Percentiles rank a stretch among this genome's conserved stretches.
Evolutionary conservation across 331 rosid species (phyloP).

Genomic region (Malus hybrid): DNA sequence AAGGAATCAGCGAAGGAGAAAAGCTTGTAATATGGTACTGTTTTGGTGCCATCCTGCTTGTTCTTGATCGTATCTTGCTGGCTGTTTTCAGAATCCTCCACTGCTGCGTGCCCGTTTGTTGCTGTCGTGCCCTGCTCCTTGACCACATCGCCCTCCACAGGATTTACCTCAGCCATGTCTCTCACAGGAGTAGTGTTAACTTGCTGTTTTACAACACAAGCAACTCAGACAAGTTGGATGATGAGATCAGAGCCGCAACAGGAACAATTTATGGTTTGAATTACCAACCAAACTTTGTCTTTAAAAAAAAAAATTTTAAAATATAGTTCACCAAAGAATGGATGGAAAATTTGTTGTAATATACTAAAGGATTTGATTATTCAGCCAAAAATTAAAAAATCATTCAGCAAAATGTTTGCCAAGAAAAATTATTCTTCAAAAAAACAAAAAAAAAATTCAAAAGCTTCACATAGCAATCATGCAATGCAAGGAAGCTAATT

Average conservation of each 20-base stretch:
- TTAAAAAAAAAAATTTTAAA: too few species aligned
- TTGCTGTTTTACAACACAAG: neutral
- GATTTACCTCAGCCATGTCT: slow-evolving; percentile 27
- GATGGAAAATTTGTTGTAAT: neutral
- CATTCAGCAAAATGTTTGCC: neutral
- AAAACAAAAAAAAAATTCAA: neutral
- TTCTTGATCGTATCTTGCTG: slow-evolving; percentile 22
- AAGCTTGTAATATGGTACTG: slow-evolving; percentile 60
- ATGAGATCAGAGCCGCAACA: neutral
- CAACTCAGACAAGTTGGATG: neutral
- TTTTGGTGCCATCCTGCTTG: slow-evolving; percentile 25
- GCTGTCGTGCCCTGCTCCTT: slow-evolving; percentile 11
- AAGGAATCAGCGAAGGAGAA: slow-evolving; percentile 68
- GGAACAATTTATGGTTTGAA: neutral
- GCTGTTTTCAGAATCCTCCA: slow-evolving; percentile 12
- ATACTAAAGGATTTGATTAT: neutral
- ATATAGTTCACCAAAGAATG: too few species aligned
- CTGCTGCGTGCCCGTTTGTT: slow-evolving; percentile 8
- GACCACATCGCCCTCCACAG: slow-evolving; percentile 10
- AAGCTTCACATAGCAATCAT: neutral
- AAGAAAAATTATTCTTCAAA: too few species aligned
- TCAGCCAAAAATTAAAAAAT: neutral
- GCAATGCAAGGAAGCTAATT: neutral
- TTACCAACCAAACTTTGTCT: neutral
- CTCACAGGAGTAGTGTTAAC: neutral